Evolutionary conservation across 2,329 filamentous ascomycete genomes (phyloP).

Genomic region (Chaetomiaceae sp.): DNA sequence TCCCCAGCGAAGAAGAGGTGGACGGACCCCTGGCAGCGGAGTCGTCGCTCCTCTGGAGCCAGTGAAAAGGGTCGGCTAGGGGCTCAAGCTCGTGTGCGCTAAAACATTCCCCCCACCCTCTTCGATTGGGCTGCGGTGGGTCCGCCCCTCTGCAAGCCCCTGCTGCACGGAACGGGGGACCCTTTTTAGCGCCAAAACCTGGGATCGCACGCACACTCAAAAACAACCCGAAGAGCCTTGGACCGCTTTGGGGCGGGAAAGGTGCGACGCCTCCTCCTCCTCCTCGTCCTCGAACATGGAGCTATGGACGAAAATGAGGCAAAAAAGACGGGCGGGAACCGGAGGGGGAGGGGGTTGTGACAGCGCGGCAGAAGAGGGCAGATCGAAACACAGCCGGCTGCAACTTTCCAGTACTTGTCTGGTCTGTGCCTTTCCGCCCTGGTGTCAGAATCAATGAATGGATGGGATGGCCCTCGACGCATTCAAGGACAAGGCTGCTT

Average conservation of each 20-base stretch:
- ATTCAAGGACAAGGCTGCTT: no score
- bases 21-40: conserved; percentile 19
- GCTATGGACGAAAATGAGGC: no score
- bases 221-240: conserved; percentile 9
- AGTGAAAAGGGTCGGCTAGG: conserved; percentile 16
- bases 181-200: conserved; percentile 1
- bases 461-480: no score
- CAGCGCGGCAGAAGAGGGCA: neutral
- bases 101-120: conserved; percentile 21
- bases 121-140: conserved; percentile 25
- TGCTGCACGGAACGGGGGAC: neutral
- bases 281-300: no score
- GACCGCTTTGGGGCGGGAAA: neutral
- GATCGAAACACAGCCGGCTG: conserved; percentile 3
- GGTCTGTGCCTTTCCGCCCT: no score
- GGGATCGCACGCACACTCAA: conserved; percentile 8
- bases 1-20: no score
- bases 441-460: no score
- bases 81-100: conserved; percentile 22
- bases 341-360: neutral
- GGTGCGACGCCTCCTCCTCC: no score
- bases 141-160: neutral
- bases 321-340: neutral
- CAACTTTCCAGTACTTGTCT: no score
- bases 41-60: conserved; percentile 13